A percentile compares a stretch with the other conserved stretches of the same genome.
These are phyloP conservation scores for Guyanaporus albipodus DNA, from an alignment of 768 basidiomycete genomes.

Conservation along the genomic window DNA sequence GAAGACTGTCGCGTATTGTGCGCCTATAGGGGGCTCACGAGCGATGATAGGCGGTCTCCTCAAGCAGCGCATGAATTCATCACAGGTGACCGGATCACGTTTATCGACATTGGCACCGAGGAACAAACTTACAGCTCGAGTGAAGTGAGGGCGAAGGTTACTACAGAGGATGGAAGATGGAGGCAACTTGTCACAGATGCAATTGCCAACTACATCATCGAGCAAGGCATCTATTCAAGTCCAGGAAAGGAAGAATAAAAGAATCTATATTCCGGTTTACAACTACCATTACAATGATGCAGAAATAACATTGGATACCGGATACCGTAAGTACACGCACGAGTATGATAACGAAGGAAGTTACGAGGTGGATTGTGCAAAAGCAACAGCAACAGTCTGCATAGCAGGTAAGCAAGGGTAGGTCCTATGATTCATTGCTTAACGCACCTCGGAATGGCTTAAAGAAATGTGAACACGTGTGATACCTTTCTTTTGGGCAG, in stretches of 20 bases:
- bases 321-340: constrained; percentile 5
- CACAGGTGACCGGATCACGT: constrained; percentile 44
- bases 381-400: constrained; percentile 82
- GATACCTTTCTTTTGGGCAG: constrained; percentile 72
- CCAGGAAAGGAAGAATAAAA: constrained; percentile 1
- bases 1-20: constrained; percentile 65
- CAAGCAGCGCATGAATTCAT: constrained; percentile 48
- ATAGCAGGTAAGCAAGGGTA: constrained; percentile 14
- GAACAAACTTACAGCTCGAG: constrained; percentile 68
- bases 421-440: neutral
- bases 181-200: constrained; percentile 40
- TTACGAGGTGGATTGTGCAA: constrained; percentile 64
- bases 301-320: neutral
- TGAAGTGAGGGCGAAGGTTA: constrained; percentile 44
- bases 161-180: constrained; percentile 37
- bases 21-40: constrained; percentile 46
- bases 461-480: constrained; percentile 76
- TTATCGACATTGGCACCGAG: constrained; percentile 59
- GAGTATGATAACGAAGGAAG: neutral
- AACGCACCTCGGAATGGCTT: constrained; percentile 86
- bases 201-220: constrained; percentile 50
- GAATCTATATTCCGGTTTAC: constrained; percentile 7
- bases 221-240: constrained; percentile 42
- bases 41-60: constrained; percentile 16
- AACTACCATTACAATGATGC: neutral